These are phyloP conservation scores for Magnaporthiopsis rhizophila DNA, from an alignment of 2,329 filamentous ascomycete species.

Conservation along the genomic window DNA sequence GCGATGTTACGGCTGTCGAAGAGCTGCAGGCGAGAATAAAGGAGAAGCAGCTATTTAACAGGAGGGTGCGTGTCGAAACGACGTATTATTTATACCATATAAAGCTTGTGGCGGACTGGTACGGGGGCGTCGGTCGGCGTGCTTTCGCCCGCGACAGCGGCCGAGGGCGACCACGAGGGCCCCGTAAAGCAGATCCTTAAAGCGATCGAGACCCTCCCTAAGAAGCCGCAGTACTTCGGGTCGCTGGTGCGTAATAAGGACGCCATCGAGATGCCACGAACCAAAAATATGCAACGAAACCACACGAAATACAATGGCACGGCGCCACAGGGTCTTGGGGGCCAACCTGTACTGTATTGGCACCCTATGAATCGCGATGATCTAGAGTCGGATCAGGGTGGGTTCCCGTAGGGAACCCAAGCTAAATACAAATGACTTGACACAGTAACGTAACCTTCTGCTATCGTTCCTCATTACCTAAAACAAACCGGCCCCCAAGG, in stretches of 20 bases:
- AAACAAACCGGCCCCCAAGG: too few relatives aligned
- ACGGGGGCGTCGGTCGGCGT: constrained; percentile 13
- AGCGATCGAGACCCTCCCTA: constrained; percentile 7
- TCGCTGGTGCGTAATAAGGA: constrained; percentile 21
- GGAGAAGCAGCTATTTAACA: constrained; percentile 19
- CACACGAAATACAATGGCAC: too few relatives aligned
- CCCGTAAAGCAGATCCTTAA: constrained; percentile 15
- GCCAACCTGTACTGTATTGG: too few relatives aligned
- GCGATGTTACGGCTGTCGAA: constrained; percentile 20
- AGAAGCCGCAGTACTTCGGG: constrained; percentile 26
- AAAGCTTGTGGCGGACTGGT: constrained; percentile 17
- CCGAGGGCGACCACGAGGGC: neutral
- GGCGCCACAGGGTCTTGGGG: too few relatives aligned
- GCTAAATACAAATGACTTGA: too few relatives aligned
- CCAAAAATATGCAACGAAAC: too few relatives aligned
- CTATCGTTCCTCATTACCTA: too few relatives aligned
- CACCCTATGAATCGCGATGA: too few relatives aligned
- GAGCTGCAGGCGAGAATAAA: constrained; percentile 11
- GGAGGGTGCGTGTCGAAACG: constrained; percentile 23
- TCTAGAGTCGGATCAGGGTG: too few relatives aligned
- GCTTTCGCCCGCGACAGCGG: constrained; percentile 1
- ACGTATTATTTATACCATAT: constrained; percentile 31
- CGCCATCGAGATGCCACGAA: constrained; percentile 4
- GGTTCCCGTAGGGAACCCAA: too few relatives aligned
- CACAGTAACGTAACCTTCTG: too few relatives aligned